Evolutionary conservation across 2,329 filamentous ascomycete genomes (phyloP).

Genomic region (Cladosporium sp.): DNA sequence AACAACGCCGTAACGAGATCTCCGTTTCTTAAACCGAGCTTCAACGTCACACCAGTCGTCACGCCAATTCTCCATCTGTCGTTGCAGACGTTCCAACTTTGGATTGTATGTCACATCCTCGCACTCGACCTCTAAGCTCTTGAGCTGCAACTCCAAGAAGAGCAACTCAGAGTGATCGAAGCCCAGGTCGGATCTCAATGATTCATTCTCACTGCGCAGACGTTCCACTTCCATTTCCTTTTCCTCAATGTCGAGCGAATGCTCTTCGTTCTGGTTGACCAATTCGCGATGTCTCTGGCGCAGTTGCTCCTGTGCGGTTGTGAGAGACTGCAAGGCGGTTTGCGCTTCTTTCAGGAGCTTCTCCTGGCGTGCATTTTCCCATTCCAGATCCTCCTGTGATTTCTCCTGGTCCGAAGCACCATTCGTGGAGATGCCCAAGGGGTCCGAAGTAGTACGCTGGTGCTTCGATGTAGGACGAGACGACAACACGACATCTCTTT

Average conservation of each 20-base stretch:
- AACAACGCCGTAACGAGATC: slow-evolving; percentile 27
- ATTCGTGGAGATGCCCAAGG: background rate
- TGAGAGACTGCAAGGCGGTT: slow-evolving; percentile 27
- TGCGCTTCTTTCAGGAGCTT: slow-evolving; percentile 21
- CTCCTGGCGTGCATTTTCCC: slow-evolving; percentile 1
- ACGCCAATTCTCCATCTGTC: slow-evolving; percentile 33
- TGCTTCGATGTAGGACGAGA: slow-evolving; percentile 3
- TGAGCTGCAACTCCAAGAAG: slow-evolving; percentile 36
- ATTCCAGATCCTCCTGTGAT: background rate
- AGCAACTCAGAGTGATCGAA: slow-evolving; percentile 37
- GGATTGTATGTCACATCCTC: slow-evolving; percentile 17
- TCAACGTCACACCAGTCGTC: slow-evolving; percentile 33
- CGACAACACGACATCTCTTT: slow-evolving; percentile 15
- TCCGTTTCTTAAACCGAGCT: slow-evolving; percentile 26
- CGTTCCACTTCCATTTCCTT: slow-evolving; percentile 27
- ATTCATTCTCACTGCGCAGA: slow-evolving; percentile 35
- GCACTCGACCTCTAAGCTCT: slow-evolving; percentile 32
- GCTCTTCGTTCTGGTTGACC: slow-evolving; percentile 28
- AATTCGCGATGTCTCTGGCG: slow-evolving; percentile 30
- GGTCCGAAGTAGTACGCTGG: background rate
- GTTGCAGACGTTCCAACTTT: slow-evolving; percentile 15
- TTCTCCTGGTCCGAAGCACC: background rate
- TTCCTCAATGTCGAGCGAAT: slow-evolving; percentile 27
- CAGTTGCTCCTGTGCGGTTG: slow-evolving; percentile 28
- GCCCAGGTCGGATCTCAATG: slow-evolving; percentile 32